Conservation (phyloP, 257 asterid species). For the Gynochthodes officinalis region DNA sequence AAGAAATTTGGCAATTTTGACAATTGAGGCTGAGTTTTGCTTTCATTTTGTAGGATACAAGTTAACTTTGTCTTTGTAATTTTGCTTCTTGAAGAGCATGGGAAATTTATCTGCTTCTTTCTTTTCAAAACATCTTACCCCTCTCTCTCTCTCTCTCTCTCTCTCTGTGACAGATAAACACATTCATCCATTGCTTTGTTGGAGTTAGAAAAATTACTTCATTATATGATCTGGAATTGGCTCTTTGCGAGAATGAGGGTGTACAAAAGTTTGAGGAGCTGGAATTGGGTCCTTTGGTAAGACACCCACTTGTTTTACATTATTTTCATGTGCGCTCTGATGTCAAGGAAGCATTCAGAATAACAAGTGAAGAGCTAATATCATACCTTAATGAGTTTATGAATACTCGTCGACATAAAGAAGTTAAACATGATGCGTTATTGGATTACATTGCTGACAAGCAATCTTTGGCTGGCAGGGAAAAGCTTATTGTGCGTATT, state of each 20-base stretch:
- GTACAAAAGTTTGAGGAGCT: conserved; percentile 71
- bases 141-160: neutral
- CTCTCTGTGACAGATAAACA: conserved; percentile 46
- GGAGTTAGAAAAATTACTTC: conserved; percentile 77
- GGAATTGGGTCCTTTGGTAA: conserved; percentile 85
- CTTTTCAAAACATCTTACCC: neutral
- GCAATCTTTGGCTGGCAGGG: conserved; percentile 51
- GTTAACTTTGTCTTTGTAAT: neutral
- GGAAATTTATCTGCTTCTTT: neutral
- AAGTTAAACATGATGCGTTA: conserved; percentile 44
- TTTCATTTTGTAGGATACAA: neutral
- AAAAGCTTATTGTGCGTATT: conserved; percentile 74
- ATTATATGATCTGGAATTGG: conserved; percentile 74
- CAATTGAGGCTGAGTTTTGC: neutral
- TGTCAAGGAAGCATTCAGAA: conserved; percentile 53
- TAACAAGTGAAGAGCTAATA: conserved; percentile 63
- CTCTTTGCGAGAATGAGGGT: conserved; percentile 79
- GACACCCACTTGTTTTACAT: conserved; percentile 69
- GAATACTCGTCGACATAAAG: conserved; percentile 36
- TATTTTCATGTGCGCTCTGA: conserved; percentile 66
- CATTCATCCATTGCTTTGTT: conserved; percentile 89
- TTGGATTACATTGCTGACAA: conserved; percentile 65
- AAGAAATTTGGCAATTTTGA: neutral
- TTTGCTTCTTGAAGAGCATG: conserved; percentile 1
- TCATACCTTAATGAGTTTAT: conserved; percentile 63